phyloP scores from a whole-genome alignment of 2,329 filamentous ascomycete species.

The Alternaria consortialis region DNA sequence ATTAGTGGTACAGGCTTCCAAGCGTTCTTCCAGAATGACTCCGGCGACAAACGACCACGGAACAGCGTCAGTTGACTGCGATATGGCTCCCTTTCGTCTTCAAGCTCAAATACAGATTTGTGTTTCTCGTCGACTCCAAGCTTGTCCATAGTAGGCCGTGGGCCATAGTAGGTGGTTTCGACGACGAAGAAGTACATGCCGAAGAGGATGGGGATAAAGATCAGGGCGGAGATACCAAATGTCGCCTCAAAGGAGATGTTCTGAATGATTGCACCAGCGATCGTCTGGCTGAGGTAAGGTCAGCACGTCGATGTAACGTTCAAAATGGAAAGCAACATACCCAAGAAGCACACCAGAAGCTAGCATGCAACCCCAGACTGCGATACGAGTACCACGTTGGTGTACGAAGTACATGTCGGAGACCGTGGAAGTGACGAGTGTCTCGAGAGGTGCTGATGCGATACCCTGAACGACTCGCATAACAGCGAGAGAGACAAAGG shows the following conservation, averaged over 20 bases:
- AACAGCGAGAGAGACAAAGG: slow-evolving; percentile 50
- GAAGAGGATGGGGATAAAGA: slow-evolving; percentile 54
- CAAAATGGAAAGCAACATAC: slow-evolving; percentile 40
- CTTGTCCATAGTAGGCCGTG: slow-evolving; percentile 30
- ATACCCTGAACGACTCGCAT: slow-evolving; percentile 85
- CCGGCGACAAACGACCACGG: slow-evolving; percentile 39
- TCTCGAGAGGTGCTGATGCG: slow-evolving; percentile 87
- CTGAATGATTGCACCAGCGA: slow-evolving; percentile 54
- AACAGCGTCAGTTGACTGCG: slow-evolving; percentile 36
- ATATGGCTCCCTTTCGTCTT: slow-evolving; percentile 36
- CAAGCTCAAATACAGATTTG: slow-evolving; percentile 27
- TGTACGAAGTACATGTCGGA: slow-evolving; percentile 93
- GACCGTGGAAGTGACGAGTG: slow-evolving; percentile 85
- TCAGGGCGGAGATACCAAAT: slow-evolving; percentile 55
- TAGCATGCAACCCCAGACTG: slow-evolving; percentile 63
- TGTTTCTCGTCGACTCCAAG: slow-evolving; percentile 36
- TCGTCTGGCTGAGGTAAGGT: slow-evolving; percentile 50
- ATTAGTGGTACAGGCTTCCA: slow-evolving; percentile 78
- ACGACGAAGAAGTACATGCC: slow-evolving; percentile 58
- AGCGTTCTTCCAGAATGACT: slow-evolving; percentile 46
- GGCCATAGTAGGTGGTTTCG: slow-evolving; percentile 53
- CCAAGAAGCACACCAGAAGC: slow-evolving; percentile 51
- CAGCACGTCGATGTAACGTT: slow-evolving; percentile 24
- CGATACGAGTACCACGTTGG: slow-evolving; percentile 85
- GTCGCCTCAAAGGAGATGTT: slow-evolving; percentile 54